A percentile compares a stretch with the other conserved stretches of the same genome.
phyloP scores from a whole-genome alignment of 495 filamentous ascomycete species.

The Aspergillus homomorphus region DNA sequence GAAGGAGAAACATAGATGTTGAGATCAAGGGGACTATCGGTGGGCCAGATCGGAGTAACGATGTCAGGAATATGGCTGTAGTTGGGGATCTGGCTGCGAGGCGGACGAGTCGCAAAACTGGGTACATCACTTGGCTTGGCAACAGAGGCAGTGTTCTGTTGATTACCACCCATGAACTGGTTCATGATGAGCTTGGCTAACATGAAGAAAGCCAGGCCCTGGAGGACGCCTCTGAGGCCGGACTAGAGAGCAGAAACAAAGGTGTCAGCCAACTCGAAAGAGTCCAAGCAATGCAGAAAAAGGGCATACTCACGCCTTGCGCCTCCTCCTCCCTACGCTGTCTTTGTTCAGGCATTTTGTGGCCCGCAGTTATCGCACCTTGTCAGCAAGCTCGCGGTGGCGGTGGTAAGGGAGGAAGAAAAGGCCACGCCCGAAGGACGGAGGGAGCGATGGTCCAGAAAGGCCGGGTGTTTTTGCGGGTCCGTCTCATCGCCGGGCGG shows the following conservation, averaged over 20 bases:
- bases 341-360: constrained; percentile 44
- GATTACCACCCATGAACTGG: constrained; percentile 53
- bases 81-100: constrained; percentile 54
- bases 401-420: constrained; percentile 16
- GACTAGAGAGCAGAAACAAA: constrained; percentile 36
- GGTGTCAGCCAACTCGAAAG: constrained; percentile 18
- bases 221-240: constrained; percentile 53
- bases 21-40: constrained; percentile 75
- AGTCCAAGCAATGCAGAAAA: not conserved
- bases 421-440: constrained; percentile 24
- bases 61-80: constrained; percentile 73
- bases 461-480: constrained; percentile 19
- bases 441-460: constrained; percentile 15
- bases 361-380: constrained; percentile 12
- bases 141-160: constrained; percentile 40
- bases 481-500: constrained; percentile 17
- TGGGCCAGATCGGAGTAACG: constrained; percentile 84
- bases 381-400: constrained; percentile 16
- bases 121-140: constrained; percentile 56
- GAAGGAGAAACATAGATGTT: constrained; percentile 78
- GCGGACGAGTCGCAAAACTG: constrained; percentile 62
- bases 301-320: constrained; percentile 33
- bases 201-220: constrained; percentile 69
- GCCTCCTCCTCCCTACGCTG: constrained; percentile 40
- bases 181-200: constrained; percentile 60